A percentile compares a stretch with the other conserved stretches of the same genome.
Evolutionary conservation across 352 stramenopile genomes (phyloP).

Genomic region (Phytophthora pseudosyringae): DNA sequence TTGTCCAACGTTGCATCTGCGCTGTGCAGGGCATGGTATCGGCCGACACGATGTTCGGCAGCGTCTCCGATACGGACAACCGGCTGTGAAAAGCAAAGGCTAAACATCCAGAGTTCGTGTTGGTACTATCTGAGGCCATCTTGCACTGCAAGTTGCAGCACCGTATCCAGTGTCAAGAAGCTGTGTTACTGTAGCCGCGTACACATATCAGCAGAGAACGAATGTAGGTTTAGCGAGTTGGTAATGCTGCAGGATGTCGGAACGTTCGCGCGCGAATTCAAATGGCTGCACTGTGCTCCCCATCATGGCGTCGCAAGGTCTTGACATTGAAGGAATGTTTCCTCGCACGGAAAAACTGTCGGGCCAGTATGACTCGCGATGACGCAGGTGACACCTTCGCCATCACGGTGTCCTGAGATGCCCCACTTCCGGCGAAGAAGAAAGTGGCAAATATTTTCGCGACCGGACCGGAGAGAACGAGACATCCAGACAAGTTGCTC

Average conservation of each 20-base stretch:
- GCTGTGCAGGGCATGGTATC: slow-evolving; percentile 38
- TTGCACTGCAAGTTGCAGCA: slow-evolving; percentile 4
- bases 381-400: slow-evolving; percentile 3
- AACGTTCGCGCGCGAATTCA: slow-evolving; percentile 18
- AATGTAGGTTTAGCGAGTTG: slow-evolving; percentile 1
- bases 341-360: not conserved
- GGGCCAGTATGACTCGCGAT: not conserved
- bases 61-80: not conserved
- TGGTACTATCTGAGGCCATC: slow-evolving; percentile 6
- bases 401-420: slow-evolving; percentile 3
- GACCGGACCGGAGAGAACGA: slow-evolving; percentile 1
- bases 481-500: slow-evolving; percentile 16
- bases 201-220: slow-evolving; percentile 3
- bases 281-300: slow-evolving; percentile 22
- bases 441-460: slow-evolving; percentile 8
- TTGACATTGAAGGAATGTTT: slow-evolving; percentile 22
- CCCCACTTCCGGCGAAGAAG: not conserved
- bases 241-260: slow-evolving; percentile 22
- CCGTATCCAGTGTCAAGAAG: not conserved
- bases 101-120: slow-evolving; percentile 4
- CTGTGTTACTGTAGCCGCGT: not conserved
- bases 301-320: slow-evolving; percentile 24
- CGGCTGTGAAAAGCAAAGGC: slow-evolving; percentile 3
- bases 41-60: slow-evolving; percentile 36
- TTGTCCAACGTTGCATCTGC: slow-evolving; percentile 13